Conservation (phyloP, 2,329 filamentous ascomycete species). For the Chrysoporthe cubensis region DNA sequence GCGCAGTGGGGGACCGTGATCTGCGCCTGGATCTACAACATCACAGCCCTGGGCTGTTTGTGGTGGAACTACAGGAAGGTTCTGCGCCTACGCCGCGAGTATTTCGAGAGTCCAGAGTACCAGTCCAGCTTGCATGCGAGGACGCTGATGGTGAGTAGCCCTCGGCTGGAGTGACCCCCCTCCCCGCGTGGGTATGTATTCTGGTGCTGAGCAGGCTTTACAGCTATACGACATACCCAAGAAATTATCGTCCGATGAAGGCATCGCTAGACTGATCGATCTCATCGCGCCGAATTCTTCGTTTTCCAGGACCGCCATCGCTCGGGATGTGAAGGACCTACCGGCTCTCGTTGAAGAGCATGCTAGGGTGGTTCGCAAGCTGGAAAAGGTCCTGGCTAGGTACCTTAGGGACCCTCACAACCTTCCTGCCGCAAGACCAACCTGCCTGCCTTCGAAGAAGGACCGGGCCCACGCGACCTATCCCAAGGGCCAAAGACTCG, state of each 20-base stretch:
- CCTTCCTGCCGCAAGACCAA: slow-evolving; percentile 76
- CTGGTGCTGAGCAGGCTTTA: slow-evolving; percentile 28
- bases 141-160: slow-evolving; percentile 62
- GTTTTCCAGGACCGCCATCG: slow-evolving; percentile 79
- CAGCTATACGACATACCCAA: slow-evolving; percentile 84
- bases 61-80: slow-evolving; percentile 90
- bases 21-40: slow-evolving; percentile 68
- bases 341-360: slow-evolving; percentile 86
- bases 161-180: background rate
- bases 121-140: slow-evolving; percentile 82
- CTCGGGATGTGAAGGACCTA: slow-evolving; percentile 88
- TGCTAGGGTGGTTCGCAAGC: slow-evolving; percentile 74
- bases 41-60: slow-evolving; percentile 77
- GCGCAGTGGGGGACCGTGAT: slow-evolving; percentile 64
- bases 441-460: slow-evolving; percentile 78
- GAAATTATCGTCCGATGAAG: slow-evolving; percentile 79
- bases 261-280: slow-evolving; percentile 82
- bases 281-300: slow-evolving; percentile 77
- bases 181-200: background rate
- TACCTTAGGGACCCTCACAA: slow-evolving; percentile 87
- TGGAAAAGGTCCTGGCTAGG: slow-evolving; percentile 83
- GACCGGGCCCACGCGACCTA: slow-evolving; percentile 70
- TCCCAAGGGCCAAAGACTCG: slow-evolving; percentile 74
- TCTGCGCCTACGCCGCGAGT: slow-evolving; percentile 70
- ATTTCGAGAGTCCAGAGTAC: slow-evolving; percentile 86